Percentiles rank a stretch among this genome's conserved stretches.
These are phyloP conservation scores for Solanum virginianum DNA, from an alignment of 257 asterid genomes.

Conservation along the genomic window DNA sequence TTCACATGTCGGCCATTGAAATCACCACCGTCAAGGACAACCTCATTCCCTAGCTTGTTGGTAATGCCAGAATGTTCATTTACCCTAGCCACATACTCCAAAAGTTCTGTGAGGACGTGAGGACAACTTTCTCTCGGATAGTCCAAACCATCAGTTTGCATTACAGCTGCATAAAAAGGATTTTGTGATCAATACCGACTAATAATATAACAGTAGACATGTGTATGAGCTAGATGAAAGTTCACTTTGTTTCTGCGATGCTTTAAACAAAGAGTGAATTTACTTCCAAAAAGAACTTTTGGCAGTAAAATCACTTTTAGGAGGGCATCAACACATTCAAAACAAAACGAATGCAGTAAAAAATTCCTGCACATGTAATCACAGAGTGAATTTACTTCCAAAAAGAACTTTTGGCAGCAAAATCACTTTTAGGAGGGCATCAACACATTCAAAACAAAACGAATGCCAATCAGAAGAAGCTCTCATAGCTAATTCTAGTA, in stretches of 20 bases:
- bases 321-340: too few species aligned
- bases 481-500: neutral
- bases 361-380: neutral
- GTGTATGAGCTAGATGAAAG: neutral
- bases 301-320: too few species aligned
- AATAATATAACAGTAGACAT: neutral
- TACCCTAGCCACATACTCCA: constrained; percentile 82
- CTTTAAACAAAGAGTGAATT: too few species aligned
- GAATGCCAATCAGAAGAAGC: neutral
- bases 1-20: constrained; percentile 75
- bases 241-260: neutral
- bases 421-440: neutral
- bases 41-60: constrained; percentile 14
- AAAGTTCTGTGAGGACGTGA: constrained; percentile 56
- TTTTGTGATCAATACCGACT: neutral
- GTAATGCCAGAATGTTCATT: constrained; percentile 36
- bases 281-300: too few species aligned
- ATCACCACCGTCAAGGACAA: constrained; percentile 58
- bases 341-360: too few species aligned
- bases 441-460: neutral
- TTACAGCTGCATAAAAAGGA: constrained; percentile 60
- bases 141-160: constrained; percentile 92
- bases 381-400: neutral
- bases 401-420: neutral
- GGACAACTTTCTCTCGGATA: constrained; percentile 93